Conservation (phyloP, 225 moss, liverwort and hornwort genomes). For the Polytrichum commune region DNA sequence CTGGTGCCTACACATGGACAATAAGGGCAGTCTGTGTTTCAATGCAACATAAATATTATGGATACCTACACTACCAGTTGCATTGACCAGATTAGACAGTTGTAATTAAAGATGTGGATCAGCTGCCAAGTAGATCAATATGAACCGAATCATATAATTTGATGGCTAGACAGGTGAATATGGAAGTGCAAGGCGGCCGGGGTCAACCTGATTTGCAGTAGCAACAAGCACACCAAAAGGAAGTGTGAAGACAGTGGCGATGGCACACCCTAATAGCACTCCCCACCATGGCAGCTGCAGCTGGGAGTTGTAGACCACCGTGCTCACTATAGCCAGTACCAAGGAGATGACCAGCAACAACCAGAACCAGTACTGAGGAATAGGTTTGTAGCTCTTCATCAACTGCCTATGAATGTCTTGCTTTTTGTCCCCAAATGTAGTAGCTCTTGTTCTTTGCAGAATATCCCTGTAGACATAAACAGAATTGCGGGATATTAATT, state of each 20-base stretch:
- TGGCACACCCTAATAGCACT: constrained; percentile 40
- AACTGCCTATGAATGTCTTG: constrained; percentile 52
- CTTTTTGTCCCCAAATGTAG: constrained; percentile 8
- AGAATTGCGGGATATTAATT: not conserved
- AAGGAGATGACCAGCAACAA: constrained; percentile 28
- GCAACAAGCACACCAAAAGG: constrained; percentile 75
- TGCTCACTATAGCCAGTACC: constrained; percentile 18
- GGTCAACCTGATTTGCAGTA: constrained; percentile 73
- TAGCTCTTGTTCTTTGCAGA: constrained; percentile 22
- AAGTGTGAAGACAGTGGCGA: constrained; percentile 55
- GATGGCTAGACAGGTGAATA: no score
- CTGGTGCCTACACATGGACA: constrained; percentile 42
- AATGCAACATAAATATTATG: not conserved
- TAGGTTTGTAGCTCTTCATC: constrained; percentile 48
- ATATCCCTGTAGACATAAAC: constrained; percentile 29
- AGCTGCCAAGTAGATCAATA: no score
- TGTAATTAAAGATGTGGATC: no score
- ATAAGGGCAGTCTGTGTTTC: not conserved
- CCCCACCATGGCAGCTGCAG: constrained; percentile 93
- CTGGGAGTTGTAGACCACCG: constrained; percentile 43
- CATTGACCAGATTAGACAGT: no score
- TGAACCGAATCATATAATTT: no score
- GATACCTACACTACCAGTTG: no score
- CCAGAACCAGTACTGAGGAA: constrained; percentile 53
- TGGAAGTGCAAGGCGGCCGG: no score